Base-by-base conservation (phyloP, 176 grass and related monocot species). In the Zoysia japonica region DNA sequence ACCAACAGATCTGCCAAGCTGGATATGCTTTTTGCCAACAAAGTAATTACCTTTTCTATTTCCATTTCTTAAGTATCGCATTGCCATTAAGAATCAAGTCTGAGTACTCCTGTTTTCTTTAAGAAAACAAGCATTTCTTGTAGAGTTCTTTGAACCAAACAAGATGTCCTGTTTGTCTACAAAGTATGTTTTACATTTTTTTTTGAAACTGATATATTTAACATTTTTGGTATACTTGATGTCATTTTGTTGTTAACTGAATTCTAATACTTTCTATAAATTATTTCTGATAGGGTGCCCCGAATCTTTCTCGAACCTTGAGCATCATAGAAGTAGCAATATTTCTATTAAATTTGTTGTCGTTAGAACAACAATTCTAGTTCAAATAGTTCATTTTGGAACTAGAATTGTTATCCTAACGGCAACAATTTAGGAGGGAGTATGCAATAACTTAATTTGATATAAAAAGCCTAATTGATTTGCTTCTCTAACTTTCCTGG, bases 1-100 rank as follows among this genome's bases (percentile, higher is more conserved):
- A 89, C 90, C 81, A 95, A 93, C 80, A 91, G 88, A 84, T 93
- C 92, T 65, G 90, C 95, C 71, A 99, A 95, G 82, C 86, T 95
- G 71, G 96, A 99, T 85, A 91, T 99, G 92, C 96, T 99, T 93
- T 99, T 99, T 16, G 84, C 92, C 65, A 99, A 99, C 88, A 99
- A 94, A 81, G 96, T 95, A 88, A 78, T 68, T 84, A 74, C 62
- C 10, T 37, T 78, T 40, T n/a, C 13, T 67, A 11, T 59, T 72
- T 71, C 2, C 13, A 51, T 47, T 44, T 53, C 36, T 73, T n/a
- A 40, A 62, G 47, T n/a, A 52, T 60, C 68, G 41, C 40, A 46
- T 38, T 10, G 15, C 72, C 46, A 45, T 11, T 16, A 17, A 46
- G 8, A 47, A 14, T 15, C 47, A 28, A 17, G 11, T 72, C 57